A percentile compares a stretch with the other conserved stretches of the same genome.
phyloP scores from a whole-genome alignment of 2,329 filamentous ascomycete species.

The Endoconidiophora polonica region DNA sequence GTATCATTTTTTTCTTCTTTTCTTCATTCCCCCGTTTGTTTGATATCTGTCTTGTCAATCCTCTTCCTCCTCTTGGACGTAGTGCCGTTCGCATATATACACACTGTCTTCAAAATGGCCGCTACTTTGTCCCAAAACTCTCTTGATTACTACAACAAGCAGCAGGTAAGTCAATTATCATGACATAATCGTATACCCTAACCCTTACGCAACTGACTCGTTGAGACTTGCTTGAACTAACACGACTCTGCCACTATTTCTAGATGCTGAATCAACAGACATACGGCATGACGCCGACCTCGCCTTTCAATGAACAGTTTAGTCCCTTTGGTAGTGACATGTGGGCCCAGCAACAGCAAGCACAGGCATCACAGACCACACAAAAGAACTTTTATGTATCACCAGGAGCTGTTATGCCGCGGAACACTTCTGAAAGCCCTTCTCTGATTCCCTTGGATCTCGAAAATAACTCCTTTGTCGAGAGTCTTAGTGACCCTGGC shows the following conservation, averaged over 20 bases:
- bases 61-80: background rate
- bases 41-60: background rate
- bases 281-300: conserved; percentile 4
- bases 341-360: conserved; percentile 4
- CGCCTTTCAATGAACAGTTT: conserved; percentile 7
- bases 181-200: background rate
- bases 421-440: conserved; percentile 7
- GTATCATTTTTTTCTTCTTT: background rate
- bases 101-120: conserved; percentile 2
- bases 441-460: conserved; percentile 7
- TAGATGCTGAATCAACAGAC: background rate
- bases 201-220: background rate
- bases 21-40: background rate
- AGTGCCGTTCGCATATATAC: too few relatives aligned
- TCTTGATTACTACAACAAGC: conserved; percentile 11
- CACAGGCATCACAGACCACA: background rate
- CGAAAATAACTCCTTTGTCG: conserved; percentile 1
- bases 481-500: background rate
- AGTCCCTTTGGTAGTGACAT: conserved; percentile 4
- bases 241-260: background rate
- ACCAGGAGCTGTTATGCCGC: conserved; percentile 10
- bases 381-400: conserved; percentile 10
- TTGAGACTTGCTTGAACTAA: background rate
- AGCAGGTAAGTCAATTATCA: conserved; percentile 3
- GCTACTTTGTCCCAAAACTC: conserved; percentile 11